These are phyloP conservation scores for Lactarius deliciosus DNA, from an alignment of 768 basidiomycete species.

Conservation along the genomic window DNA sequence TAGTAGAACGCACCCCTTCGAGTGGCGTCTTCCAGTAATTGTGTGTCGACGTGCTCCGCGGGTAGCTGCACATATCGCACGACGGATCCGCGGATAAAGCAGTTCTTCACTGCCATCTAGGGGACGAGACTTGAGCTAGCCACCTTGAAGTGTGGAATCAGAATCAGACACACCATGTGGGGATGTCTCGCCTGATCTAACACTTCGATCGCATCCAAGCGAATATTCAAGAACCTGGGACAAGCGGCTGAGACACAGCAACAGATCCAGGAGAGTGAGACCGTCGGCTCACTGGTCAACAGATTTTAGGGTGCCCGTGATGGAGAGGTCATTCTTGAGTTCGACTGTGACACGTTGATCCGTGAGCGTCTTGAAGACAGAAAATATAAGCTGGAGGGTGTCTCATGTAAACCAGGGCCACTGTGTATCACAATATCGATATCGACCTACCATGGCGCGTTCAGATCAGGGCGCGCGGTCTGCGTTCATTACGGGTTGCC, in stretches of 20 bases:
- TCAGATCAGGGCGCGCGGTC: neutral
- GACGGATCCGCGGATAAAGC: conserved; percentile 97
- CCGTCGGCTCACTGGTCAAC: conserved; percentile 84
- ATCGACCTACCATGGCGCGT: conserved; percentile 21
- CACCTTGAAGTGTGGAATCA: neutral
- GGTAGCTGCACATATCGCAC: conserved; percentile 97
- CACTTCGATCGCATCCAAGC: conserved; percentile 90
- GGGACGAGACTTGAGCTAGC: neutral
- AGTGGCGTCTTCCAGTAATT: conserved; percentile 93
- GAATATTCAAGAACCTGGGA: conserved; percentile 88
- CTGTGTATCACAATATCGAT: neutral
- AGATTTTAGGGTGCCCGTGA: conserved; percentile 93
- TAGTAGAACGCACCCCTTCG: conserved; percentile 69
- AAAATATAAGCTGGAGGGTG: conserved; percentile 75
- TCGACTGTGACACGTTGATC: conserved; percentile 97
- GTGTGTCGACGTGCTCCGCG: conserved; percentile 90
- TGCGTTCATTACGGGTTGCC: neutral
- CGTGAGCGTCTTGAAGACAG: conserved; percentile 98
- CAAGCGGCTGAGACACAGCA: neutral
- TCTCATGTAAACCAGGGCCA: neutral
- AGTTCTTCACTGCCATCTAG: conserved; percentile 98
- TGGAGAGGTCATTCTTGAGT: conserved; percentile 97
- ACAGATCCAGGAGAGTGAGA: conserved; percentile 26
- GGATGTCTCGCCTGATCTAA: conserved; percentile 92
- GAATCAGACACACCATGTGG: conserved; percentile 73